These are phyloP conservation scores for Peronospora farinosa DNA, from an alignment of 352 stramenopile species.

Conservation along the genomic window DNA sequence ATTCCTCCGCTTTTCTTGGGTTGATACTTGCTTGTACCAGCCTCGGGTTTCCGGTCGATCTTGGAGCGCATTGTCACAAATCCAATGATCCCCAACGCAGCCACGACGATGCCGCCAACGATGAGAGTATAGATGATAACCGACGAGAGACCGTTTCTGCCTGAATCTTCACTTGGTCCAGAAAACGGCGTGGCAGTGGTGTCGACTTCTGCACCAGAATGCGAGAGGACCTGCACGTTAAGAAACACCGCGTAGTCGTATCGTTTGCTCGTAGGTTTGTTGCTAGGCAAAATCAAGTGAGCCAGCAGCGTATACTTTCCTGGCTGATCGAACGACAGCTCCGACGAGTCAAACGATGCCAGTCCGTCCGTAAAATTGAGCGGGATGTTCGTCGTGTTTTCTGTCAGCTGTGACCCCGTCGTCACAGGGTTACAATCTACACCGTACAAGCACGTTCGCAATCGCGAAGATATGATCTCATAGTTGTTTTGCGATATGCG, in stretches of 20 bases:
- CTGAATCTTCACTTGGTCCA: slow-evolving; percentile 15
- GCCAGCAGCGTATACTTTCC: slow-evolving; percentile 53
- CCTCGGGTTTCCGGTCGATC: slow-evolving; percentile 23
- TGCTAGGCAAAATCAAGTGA: slow-evolving; percentile 56
- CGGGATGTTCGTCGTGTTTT: slow-evolving; percentile 45
- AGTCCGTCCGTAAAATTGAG: slow-evolving; percentile 48
- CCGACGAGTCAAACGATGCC: slow-evolving; percentile 46
- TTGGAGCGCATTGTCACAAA: slow-evolving; percentile 60
- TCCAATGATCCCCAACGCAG: slow-evolving; percentile 55
- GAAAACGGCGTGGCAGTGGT: slow-evolving; percentile 36
- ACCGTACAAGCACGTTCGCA: slow-evolving; percentile 42
- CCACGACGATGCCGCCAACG: slow-evolving; percentile 60
- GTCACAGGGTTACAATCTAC: slow-evolving; percentile 54
- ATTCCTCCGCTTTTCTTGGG: slow-evolving; percentile 24
- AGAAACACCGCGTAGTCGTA: slow-evolving; percentile 67
- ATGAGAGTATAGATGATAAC: slow-evolving; percentile 59
- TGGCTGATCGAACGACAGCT: slow-evolving; percentile 42
- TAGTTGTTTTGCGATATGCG: slow-evolving; percentile 46
- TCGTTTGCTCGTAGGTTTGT: slow-evolving; percentile 30
- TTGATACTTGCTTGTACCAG: slow-evolving; percentile 14
- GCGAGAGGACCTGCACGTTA: slow-evolving; percentile 35
- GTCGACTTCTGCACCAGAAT: slow-evolving; percentile 20
- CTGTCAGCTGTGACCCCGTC: slow-evolving; percentile 30
- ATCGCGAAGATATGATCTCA: slow-evolving; percentile 47
- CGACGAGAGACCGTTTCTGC: slow-evolving; percentile 45